Percentiles rank a stretch among this genome's conserved stretches.
Conservation (phyloP, 176 grass and related monocot species). For the Raddia distichophylla region DNA sequence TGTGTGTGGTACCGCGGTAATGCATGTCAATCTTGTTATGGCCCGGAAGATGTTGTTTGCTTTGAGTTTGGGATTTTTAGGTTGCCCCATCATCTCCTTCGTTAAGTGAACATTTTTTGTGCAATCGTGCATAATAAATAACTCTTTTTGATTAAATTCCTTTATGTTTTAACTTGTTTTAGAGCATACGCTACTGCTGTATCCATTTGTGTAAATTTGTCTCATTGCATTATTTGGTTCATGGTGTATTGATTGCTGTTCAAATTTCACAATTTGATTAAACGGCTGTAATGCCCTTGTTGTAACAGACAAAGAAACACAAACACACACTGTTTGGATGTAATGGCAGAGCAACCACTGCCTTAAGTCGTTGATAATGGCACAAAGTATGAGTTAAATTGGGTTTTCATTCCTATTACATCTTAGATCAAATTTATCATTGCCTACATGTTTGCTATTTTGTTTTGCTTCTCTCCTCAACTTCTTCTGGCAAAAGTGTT, state of each 20-base stretch:
- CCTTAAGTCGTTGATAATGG: neutral
- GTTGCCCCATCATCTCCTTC: neutral
- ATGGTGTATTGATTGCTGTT: neutral
- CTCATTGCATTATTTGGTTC: constrained; percentile 16
- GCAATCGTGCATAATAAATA: neutral
- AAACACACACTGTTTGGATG: constrained; percentile 1
- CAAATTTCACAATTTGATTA: neutral
- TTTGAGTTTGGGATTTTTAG: constrained; percentile 7
- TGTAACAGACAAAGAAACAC: neutral
- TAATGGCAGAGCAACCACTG: neutral
- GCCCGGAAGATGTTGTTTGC: constrained; percentile 21
- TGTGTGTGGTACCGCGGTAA: neutral
- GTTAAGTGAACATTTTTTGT: constrained; percentile 4
- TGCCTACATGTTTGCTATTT: constrained; percentile 2
- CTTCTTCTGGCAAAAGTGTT: constrained; percentile 31
- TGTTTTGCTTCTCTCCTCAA: constrained; percentile 43
- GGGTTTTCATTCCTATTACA: constrained; percentile 5
- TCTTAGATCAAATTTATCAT: constrained; percentile 29
- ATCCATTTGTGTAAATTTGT: constrained; percentile 6
- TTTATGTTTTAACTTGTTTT: constrained; percentile 1
- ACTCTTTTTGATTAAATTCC: neutral
- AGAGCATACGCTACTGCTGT: neutral
- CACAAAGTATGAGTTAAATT: constrained; percentile 28
- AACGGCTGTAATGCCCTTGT: neutral
- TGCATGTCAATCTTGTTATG: neutral